Evolutionary conservation across 23 red algal species (phyloP), one percentile per base, ranked within the genome.

Genomic region (Gracilaria vermiculophylla): DNA sequence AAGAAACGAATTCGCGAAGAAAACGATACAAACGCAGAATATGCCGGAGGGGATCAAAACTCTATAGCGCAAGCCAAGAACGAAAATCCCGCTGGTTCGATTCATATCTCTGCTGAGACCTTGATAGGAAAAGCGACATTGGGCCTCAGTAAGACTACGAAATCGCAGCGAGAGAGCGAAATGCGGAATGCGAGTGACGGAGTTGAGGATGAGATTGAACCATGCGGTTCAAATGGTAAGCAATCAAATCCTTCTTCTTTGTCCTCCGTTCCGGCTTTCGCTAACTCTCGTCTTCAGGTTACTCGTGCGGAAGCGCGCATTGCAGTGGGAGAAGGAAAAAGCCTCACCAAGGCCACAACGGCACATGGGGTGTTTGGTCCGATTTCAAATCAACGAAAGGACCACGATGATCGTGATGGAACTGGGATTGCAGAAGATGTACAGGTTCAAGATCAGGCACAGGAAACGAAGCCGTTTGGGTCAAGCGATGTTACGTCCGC

Each of bases 271-370:
- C 42, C 67, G n/a, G 67, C 67, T 42, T 24, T 48, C 19, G 67
- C 67, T 73, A 73, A 73, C 67, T 48, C 67, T 42, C 67, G 23
- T 28, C n/a, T n/a, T 73, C 67, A 20, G 24, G 9, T 40, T n/a
- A 20, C 55, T 6, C 21, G 12, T 8, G 54, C 8, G 21, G 12
- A 29, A 58, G 21, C 0, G 1, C 54, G 19, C 16, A 28, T 25
- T 1, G 54, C 3, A n/a, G n/a, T n/a, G n/a, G n/a, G n/a, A n/a
- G n/a, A n/a, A n/a, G n/a, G n/a, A n/a, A n/a, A n/a, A n/a, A n/a
- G n/a, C n/a, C n/a, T n/a, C n/a, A n/a, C n/a, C n/a, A n/a, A n/a
- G n/a, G n/a, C n/a, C 12, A 47, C 43, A 47, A 12, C 43, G 43
- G 43, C 43, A n/a, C n/a, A n/a, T n/a, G n/a, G n/a, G 6, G 43